phyloP scores from a whole-genome alignment of 1,284 basidiomycete genomes.

The Heliocybe sulcata region DNA sequence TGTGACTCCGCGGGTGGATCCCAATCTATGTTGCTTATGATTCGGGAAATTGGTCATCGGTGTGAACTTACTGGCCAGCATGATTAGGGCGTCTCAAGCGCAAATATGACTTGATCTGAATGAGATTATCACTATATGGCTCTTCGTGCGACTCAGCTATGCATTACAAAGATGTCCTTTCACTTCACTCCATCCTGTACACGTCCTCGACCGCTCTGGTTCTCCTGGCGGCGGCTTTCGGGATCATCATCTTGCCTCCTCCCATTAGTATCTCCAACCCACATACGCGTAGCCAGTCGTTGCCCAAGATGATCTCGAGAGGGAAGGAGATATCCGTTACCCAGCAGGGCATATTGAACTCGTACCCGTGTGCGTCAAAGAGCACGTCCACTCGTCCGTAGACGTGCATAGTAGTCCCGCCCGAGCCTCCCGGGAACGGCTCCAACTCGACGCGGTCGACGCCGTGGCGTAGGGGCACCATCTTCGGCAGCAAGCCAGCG shows the following conservation, averaged over 20 bases:
- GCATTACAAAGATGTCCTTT: no score
- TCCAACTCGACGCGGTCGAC: constrained; percentile 4
- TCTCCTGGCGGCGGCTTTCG: background rate
- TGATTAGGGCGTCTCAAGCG: no score
- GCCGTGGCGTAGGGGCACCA: constrained; percentile 9
- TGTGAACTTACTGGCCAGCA: no score
- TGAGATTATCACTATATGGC: no score
- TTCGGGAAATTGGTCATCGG: no score
- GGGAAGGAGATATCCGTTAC: constrained; percentile 7
- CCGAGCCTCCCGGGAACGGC: background rate
- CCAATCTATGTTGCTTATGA: no score
- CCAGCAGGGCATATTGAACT: constrained; percentile 9
- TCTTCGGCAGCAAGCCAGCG: constrained; percentile 7
- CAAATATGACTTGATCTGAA: no score
- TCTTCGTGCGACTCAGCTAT: no score
- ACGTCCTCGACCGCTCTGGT: background rate
- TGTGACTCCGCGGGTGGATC: no score
- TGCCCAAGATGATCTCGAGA: constrained; percentile 6
- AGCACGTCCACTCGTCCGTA: constrained; percentile 6
- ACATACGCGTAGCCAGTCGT: constrained; percentile 4
- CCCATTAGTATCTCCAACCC: constrained; percentile 4
- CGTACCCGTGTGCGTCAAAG: constrained; percentile 10
- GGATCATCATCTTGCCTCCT: background rate
- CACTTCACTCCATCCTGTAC: background rate
- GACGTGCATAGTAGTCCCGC: background rate